These are phyloP conservation scores for Vigna angularis DNA, from an alignment of 306 rosid species.

Conservation along the genomic window DNA sequence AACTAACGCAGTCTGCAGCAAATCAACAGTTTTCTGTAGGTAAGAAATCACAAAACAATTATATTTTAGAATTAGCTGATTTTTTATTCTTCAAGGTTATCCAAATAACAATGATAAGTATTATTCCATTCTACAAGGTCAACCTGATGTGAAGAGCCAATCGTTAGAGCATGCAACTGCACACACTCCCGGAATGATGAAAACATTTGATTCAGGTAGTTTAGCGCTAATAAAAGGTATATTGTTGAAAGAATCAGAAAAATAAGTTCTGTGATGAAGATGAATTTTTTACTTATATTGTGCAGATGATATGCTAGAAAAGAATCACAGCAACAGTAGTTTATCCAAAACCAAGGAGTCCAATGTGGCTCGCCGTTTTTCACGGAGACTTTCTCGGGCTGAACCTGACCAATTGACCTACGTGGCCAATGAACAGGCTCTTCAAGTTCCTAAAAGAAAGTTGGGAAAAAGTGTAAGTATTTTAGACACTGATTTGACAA, in stretches of 20 bases:
- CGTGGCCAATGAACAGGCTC: not conserved
- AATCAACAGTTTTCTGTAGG: slow-evolving; percentile 52
- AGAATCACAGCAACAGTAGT: slow-evolving; percentile 30
- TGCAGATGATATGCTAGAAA: slow-evolving; percentile 46
- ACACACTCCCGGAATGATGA: slow-evolving; percentile 43
- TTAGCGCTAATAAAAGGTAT: slow-evolving; percentile 35
- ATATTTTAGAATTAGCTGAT: not conserved
- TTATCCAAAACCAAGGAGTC: slow-evolving; percentile 47
- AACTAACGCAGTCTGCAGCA: slow-evolving; percentile 49
- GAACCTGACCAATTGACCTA: not conserved
- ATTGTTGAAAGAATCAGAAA: slow-evolving; percentile 10
- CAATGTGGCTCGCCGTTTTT: slow-evolving; percentile 3
- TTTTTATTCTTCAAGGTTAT: not conserved
- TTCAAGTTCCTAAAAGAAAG: not conserved
- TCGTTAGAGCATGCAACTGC: slow-evolving; percentile 41
- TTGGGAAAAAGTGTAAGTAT: not conserved
- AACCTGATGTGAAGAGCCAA: slow-evolving; percentile 45
- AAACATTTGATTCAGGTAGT: slow-evolving; percentile 39
- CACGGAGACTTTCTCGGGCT: slow-evolving; percentile 3
- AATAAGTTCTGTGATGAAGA: slow-evolving; percentile 36
- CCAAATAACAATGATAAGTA: slow-evolving; percentile 9
- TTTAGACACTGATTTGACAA: slow-evolving; percentile 13
- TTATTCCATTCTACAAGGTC: slow-evolving; percentile 21
- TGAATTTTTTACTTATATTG: slow-evolving; percentile 38
- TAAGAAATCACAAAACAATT: slow-evolving; percentile 45